Percentiles rank a stretch among this genome's conserved stretches.
These are phyloP conservation scores for Schizophyllum commune DNA, from an alignment of 1,284 basidiomycete genomes.

Conservation along the genomic window DNA sequence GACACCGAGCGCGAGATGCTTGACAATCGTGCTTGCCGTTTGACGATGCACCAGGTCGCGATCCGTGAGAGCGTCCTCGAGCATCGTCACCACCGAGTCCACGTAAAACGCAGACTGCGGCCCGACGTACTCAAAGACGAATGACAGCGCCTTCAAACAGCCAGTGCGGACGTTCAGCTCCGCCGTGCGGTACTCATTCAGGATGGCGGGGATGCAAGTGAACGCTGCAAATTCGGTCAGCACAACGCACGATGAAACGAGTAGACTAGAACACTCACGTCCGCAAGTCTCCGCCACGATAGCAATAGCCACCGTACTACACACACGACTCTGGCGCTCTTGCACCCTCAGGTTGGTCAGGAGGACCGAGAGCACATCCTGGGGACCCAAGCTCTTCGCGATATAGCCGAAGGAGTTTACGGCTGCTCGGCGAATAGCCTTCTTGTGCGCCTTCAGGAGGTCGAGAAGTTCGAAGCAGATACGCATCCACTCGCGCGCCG, in stretches of 20 bases:
- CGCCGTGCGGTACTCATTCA: slow-evolving; percentile 97
- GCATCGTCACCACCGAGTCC: slow-evolving; percentile 94
- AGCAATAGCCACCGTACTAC: slow-evolving; percentile 97
- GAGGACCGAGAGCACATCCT: slow-evolving; percentile 95
- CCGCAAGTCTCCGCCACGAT: slow-evolving; percentile 98
- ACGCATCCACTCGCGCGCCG: slow-evolving; percentile 99
- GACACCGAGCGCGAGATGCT: slow-evolving; percentile 95
- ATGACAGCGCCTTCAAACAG: slow-evolving; percentile 96
- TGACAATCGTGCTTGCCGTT: slow-evolving; percentile 98
- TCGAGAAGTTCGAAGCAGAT: slow-evolving; percentile 99
- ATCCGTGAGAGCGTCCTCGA: slow-evolving; percentile 97
- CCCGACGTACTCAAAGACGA: slow-evolving; percentile 99
- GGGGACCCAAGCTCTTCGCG: slow-evolving; percentile 97
- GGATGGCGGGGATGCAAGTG: slow-evolving; percentile 97
- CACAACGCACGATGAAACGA: slow-evolving; percentile 5
- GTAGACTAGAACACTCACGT: slow-evolving; percentile 44
- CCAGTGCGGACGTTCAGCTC: slow-evolving; percentile 99
- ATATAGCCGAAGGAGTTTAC: slow-evolving; percentile 99
- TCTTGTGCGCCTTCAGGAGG: slow-evolving; percentile 97
- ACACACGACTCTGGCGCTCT: slow-evolving; percentile 98
- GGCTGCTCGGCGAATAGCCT: slow-evolving; percentile 95
- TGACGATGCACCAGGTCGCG: slow-evolving; percentile 98
- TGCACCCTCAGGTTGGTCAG: slow-evolving; percentile 97
- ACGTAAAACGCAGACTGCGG: slow-evolving; percentile 98
- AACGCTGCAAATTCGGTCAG: slow-evolving; percentile 54